Evolutionary conservation across 2,329 filamentous ascomycete genomes (phyloP), one percentile per base, ranked within the genome.

Genomic region (Truncatella angustata): DNA sequence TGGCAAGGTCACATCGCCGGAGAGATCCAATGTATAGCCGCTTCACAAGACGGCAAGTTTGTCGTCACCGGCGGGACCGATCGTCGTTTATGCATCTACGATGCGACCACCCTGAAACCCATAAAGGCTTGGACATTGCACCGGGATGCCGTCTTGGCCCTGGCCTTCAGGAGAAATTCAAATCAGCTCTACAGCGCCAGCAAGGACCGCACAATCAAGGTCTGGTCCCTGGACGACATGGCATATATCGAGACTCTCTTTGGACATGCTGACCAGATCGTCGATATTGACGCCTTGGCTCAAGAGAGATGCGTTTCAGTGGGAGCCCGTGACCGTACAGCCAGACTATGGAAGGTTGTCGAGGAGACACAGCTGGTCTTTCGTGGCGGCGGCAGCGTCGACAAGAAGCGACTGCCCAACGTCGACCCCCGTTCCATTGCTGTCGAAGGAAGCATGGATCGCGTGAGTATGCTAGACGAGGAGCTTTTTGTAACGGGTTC

Each of bases 301-400:
- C 85, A 91, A 60, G 94, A 97, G 70, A 86, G 91, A 45, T 97
- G 94, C 66, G 80, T 97, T 54, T 94, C 87, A 56, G 94, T 96
- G 16, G 94, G 94, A 51, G 88, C 91, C 5, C 81, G 94, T 58
- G 94, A 99, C 69, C 86, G 93, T 52, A 97, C 92, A 2, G 94
- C 93, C 35, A 81, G 94, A 53, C 73, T 96, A 60, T 99, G 94
- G 94, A 97, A 97, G 71, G 92, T 99, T 1, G 85, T 90, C 4
- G 94, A 99, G 63, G 93, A 99, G 73, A 90, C 88, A 1, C 94
- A 99, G 68, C 82, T 99, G 5, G 92, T 97, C 2, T 99, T 97
- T 71, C 87, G 93, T 44, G 93, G 92, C 53, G 88, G 85, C 37
- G 71, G 73, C 9, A 24, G 18, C n/a, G 75, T 78, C 23, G 78